These are phyloP conservation scores for Thelonectria discophora DNA, from an alignment of 2,329 filamentous ascomycete genomes.

Conservation along the genomic window DNA sequence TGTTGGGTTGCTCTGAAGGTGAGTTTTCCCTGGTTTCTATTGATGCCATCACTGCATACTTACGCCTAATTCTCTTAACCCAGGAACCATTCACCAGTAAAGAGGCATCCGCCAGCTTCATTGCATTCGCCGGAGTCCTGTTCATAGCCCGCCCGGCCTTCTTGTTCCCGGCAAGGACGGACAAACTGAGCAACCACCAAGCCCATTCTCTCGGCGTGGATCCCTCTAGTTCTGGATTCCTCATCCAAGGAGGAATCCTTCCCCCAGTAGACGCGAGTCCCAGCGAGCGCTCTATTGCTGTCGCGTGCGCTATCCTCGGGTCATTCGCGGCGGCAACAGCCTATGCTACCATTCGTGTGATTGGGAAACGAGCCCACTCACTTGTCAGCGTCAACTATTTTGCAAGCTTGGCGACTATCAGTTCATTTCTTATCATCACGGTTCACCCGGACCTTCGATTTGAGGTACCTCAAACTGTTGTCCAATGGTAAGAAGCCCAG, in stretches of 20 bases:
- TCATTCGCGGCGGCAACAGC: conserved; percentile 75
- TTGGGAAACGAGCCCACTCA: conserved; percentile 78
- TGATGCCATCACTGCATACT: no score
- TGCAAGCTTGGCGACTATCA: conserved; percentile 70
- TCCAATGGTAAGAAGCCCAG: conserved; percentile 39
- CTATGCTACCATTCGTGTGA: conserved; percentile 77
- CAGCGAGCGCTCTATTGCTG: conserved; percentile 70
- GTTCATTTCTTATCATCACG: conserved; percentile 69
- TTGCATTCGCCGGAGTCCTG: conserved; percentile 77
- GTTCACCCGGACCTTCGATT: conserved; percentile 53
- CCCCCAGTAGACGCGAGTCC: conserved; percentile 55
- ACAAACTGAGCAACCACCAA: conserved; percentile 21
- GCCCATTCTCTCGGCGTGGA: conserved; percentile 1
- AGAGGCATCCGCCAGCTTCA: conserved; percentile 73
- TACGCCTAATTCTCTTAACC: conserved; percentile 29
- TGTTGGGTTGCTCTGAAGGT: conserved; percentile 62
- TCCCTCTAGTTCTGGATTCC: conserved; percentile 13
- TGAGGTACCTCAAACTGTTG: conserved; percentile 42
- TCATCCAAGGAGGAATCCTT: conserved; percentile 36
- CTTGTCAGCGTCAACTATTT: conserved; percentile 84
- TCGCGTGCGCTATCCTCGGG: conserved; percentile 72
- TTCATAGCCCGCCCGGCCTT: conserved; percentile 77
- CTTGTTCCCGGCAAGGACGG: conserved; percentile 54
- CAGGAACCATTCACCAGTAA: conserved; percentile 76
- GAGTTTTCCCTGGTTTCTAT: fast-evolving